phyloP scores from a whole-genome alignment of 2,329 filamentous ascomycete genomes.

The Xenoacremonium recifei region DNA sequence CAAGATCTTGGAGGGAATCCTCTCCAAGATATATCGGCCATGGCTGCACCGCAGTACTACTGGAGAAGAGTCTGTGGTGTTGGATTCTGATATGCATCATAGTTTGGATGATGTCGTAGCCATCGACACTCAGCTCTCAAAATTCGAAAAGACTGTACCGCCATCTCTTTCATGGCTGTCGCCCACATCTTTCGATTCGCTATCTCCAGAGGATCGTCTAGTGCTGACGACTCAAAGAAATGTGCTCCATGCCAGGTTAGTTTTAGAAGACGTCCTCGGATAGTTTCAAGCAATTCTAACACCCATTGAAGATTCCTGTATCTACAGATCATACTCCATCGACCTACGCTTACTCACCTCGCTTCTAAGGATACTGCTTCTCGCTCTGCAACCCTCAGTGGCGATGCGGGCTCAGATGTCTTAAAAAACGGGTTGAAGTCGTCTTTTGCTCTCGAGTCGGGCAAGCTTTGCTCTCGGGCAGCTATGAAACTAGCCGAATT shows the following conservation, averaged over 20 bases:
- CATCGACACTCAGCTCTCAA: background rate
- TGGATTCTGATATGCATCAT: background rate
- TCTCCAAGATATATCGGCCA: slow-evolving; percentile 4
- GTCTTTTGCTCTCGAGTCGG: slow-evolving; percentile 19
- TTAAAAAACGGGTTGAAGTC: background rate
- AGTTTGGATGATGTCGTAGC: slow-evolving; percentile 3
- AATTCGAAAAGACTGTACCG: slow-evolving; percentile 1
- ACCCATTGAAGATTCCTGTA: slow-evolving; percentile 1
- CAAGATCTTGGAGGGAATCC: slow-evolving; percentile 1
- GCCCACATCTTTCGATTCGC: background rate
- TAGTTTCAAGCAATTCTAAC: background rate
- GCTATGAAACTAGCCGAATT: slow-evolving; percentile 30
- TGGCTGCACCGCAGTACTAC: background rate
- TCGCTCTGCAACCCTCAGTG: too few relatives aligned
- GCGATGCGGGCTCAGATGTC: too few relatives aligned
- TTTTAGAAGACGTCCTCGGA: background rate
- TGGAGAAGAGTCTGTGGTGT: background rate
- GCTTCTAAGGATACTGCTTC: background rate
- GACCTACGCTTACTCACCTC: slow-evolving; percentile 1
- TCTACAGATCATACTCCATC: slow-evolving; percentile 3
- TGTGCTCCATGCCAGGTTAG: slow-evolving; percentile 7
- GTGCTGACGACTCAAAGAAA: slow-evolving; percentile 4
- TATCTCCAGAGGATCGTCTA: background rate
- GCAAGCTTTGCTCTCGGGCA: slow-evolving; percentile 27
- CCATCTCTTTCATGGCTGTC: slow-evolving; percentile 3